Evolutionary conservation across 495 filamentous ascomycete genomes (phyloP).

Genomic region (Cudoniella acicularis): DNA sequence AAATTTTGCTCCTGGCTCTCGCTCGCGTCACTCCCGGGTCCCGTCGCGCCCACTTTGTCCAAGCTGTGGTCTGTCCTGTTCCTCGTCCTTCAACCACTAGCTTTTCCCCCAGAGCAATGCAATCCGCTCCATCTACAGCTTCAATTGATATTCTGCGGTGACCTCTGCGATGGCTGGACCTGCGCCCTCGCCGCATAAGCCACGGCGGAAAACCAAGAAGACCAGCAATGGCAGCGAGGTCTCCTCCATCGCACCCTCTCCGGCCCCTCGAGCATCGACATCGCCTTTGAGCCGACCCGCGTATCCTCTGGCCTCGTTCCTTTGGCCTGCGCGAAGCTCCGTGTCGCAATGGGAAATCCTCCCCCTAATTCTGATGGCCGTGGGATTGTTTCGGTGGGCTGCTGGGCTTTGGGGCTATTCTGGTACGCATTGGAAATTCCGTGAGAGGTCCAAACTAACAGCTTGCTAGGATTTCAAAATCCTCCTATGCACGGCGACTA

Average conservation of each 20-base stretch:
- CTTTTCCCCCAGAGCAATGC: neutral
- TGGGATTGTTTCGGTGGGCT: slow-evolving; percentile 90
- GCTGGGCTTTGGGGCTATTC: slow-evolving; percentile 93
- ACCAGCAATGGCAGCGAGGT: slow-evolving; percentile 21
- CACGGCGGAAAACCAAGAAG: slow-evolving; percentile 27
- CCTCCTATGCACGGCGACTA: slow-evolving; percentile 96
- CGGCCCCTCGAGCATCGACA: neutral
- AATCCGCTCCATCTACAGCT: slow-evolving; percentile 1
- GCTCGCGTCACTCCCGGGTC: neutral
- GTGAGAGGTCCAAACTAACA: neutral
- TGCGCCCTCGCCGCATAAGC: slow-evolving; percentile 24
- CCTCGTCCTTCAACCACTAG: neutral
- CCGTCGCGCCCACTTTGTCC: neutral
- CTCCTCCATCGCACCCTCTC: slow-evolving; percentile 14
- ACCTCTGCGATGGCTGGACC: slow-evolving; percentile 26
- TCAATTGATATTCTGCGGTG: slow-evolving; percentile 11
- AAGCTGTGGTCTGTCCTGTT: neutral
- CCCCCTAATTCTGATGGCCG: slow-evolving; percentile 81
- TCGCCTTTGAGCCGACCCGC: slow-evolving; percentile 35
- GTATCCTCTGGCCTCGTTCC: slow-evolving; percentile 85
- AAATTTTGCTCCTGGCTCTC: neutral
- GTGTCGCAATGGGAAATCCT: slow-evolving; percentile 92
- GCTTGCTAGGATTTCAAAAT: slow-evolving; percentile 59
- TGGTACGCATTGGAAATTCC: slow-evolving; percentile 45
- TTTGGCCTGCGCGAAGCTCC: slow-evolving; percentile 82